phyloP scores from a whole-genome alignment of 768 basidiomycete genomes.

The Leccinum uliginosum region DNA sequence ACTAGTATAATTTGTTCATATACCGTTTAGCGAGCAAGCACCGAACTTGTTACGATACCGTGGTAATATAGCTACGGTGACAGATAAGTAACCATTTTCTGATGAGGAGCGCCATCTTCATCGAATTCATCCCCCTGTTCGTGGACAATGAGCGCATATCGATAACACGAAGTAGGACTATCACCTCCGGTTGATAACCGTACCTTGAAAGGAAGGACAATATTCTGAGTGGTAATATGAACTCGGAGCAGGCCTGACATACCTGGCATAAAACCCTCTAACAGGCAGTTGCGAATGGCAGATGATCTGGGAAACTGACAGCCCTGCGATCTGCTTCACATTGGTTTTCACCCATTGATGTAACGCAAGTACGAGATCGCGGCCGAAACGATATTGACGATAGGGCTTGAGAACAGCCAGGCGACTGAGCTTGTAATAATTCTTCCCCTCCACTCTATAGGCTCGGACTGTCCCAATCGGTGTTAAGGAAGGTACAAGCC shows the following conservation, averaged over 20 bases:
- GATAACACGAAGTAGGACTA: constrained; percentile 22
- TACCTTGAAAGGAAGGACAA: constrained; percentile 42
- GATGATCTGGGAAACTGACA: constrained; percentile 41
- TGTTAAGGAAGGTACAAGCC: constrained; percentile 52
- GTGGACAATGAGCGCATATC: constrained; percentile 22
- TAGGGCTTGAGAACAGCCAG: constrained; percentile 66
- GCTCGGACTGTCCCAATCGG: constrained; percentile 72
- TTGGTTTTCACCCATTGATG: constrained; percentile 56
- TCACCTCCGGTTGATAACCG: constrained; percentile 65
- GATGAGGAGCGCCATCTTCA: constrained; percentile 83
- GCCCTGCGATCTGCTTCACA: constrained; percentile 16
- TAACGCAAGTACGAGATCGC: constrained; percentile 56
- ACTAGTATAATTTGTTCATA: constrained; percentile 33
- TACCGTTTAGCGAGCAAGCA: constrained; percentile 19
- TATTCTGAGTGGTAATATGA: constrained; percentile 10
- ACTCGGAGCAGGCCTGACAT: constrained; percentile 16
- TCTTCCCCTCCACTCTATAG: constrained; percentile 32
- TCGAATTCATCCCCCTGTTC: constrained; percentile 68
- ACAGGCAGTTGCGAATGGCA: constrained; percentile 68
- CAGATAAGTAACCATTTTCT: constrained; percentile 68
- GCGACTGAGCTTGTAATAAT: constrained; percentile 69
- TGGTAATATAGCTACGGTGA: constrained; percentile 35
- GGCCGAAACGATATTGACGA: constrained; percentile 61
- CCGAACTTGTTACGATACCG: constrained; percentile 21
- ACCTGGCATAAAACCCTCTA: constrained; percentile 76